Percentiles rank a stretch among this genome's conserved stretches.
These are phyloP conservation scores for Erysimum pusillum DNA, from an alignment of 441 rosid species.

Conservation along the genomic window DNA sequence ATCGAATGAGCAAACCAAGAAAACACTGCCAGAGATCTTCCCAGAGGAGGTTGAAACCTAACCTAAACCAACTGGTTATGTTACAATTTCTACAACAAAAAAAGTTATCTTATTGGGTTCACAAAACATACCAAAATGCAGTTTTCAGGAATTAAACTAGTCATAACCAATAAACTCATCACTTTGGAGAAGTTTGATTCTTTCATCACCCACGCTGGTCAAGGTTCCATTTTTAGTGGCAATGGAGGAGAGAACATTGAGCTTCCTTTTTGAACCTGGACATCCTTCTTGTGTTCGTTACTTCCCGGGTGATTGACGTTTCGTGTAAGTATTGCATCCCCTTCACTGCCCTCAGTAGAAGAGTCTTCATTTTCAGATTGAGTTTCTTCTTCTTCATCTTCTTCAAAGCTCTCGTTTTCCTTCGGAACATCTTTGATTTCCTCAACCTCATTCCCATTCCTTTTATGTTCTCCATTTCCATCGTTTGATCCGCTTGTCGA, in stretches of 20 bases:
- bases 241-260: conserved; percentile 71
- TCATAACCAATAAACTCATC: neutral
- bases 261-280: conserved; percentile 48
- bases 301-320: conserved; percentile 26
- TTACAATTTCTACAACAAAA: conserved; percentile 28
- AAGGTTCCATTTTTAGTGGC: conserved; percentile 83
- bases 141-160: conserved; percentile 4
- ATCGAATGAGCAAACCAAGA: conserved; percentile 24
- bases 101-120: conserved; percentile 8
- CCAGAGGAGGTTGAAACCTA: conserved; percentile 23
- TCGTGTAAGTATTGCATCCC: conserved; percentile 40
- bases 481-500: conserved; percentile 51
- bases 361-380: conserved; percentile 45
- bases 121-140: conserved; percentile 16
- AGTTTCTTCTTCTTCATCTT: conserved; percentile 42
- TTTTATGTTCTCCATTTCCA: conserved; percentile 45
- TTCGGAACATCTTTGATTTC: conserved; percentile 50
- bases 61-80: conserved; percentile 30
- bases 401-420: conserved; percentile 47
- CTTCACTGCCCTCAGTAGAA: conserved; percentile 51
- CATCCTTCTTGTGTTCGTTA: conserved; percentile 37
- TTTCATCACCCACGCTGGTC: conserved; percentile 50
- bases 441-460: conserved; percentile 36
- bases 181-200: conserved; percentile 39
- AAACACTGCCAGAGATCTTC: conserved; percentile 13